Conservation (phyloP, 23 red algal species). For the Porphyridium purpureum region DNA sequence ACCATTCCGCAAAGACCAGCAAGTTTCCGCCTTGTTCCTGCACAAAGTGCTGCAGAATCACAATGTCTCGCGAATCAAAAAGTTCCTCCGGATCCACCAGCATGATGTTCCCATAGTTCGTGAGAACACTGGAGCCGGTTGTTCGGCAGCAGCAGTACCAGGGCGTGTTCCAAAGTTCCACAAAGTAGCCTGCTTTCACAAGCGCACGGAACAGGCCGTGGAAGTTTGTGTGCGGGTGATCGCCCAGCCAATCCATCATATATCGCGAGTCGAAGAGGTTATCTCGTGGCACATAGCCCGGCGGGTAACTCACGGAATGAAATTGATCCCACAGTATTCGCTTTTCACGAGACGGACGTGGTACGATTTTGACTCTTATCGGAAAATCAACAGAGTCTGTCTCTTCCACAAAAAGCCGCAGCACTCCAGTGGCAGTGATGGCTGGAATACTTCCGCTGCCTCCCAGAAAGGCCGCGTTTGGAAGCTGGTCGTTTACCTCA, state of each 20-base stretch:
- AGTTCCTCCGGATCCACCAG: constrained; percentile 68
- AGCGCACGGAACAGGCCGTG: constrained; percentile 29
- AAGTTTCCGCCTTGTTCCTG: constrained; percentile 23
- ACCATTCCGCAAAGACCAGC: constrained; percentile 72
- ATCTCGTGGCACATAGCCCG: constrained; percentile 67
- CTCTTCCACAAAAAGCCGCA: constrained; percentile 20
- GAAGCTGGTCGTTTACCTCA: too few species aligned
- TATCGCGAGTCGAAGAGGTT: constrained; percentile 44
- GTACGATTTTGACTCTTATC: constrained; percentile 13
- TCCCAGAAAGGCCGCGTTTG: too few species aligned
- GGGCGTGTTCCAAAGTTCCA: constrained; percentile 45
- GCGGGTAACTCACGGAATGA: constrained; percentile 60
- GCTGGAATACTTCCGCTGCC: background rate
- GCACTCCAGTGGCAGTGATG: constrained; percentile 14
- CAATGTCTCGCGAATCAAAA: constrained; percentile 24
- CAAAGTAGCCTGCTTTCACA: constrained; percentile 13
- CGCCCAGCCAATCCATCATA: constrained; percentile 76
- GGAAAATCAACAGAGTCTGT: constrained; percentile 21
- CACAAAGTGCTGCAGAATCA: constrained; percentile 17
- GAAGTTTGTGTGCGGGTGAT: constrained; percentile 85
- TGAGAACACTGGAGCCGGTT: too few species aligned
- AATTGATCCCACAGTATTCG: constrained; percentile 72
- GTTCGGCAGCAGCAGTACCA: constrained; percentile 14
- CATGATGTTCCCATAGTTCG: constrained; percentile 26
- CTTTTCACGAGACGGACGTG: constrained; percentile 22